Evolutionary conservation across 2,329 filamentous ascomycete genomes (phyloP).

Genomic region (Alternaria arborescens): DNA sequence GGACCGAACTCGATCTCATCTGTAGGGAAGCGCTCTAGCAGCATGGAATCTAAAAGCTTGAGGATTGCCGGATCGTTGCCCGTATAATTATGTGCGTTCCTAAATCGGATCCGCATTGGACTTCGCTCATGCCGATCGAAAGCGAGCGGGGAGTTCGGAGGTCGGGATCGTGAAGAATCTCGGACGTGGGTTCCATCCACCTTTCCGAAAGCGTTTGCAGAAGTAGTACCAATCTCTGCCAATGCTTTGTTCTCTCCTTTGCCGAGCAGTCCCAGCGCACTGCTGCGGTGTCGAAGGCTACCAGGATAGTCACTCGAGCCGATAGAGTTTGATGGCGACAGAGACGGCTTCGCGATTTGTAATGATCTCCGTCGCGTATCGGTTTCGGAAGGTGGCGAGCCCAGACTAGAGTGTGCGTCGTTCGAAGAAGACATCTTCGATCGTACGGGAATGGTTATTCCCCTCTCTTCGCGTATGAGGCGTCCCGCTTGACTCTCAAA

Average conservation of each 20-base stretch:
- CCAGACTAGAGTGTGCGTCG: constrained; percentile 23
- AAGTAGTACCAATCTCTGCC: constrained; percentile 71
- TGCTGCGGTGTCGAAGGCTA: constrained; percentile 59
- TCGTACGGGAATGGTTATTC: constrained; percentile 35
- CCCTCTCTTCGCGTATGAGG: constrained; percentile 36
- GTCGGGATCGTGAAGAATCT: constrained; percentile 41
- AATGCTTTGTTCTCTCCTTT: constrained; percentile 67
- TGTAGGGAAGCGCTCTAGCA: constrained; percentile 69
- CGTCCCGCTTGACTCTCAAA: constrained; percentile 53
- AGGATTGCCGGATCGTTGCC: constrained; percentile 74
- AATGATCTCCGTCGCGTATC: constrained; percentile 48
- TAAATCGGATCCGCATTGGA: constrained; percentile 58
- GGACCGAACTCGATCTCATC: constrained; percentile 77
- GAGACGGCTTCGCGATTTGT: constrained; percentile 39
- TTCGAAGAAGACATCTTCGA: constrained; percentile 28
- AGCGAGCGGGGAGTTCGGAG: constrained; percentile 41
- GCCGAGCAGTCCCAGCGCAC: constrained; percentile 68
- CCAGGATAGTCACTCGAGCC: constrained; percentile 46
- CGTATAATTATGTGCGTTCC: constrained; percentile 80
- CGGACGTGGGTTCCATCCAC: constrained; percentile 61
- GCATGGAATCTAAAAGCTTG: constrained; percentile 82
- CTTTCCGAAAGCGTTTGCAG: constrained; percentile 70
- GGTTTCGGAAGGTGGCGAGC: constrained; percentile 42
- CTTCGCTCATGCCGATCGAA: constrained; percentile 43
- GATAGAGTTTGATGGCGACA: constrained; percentile 45